Conservation (phyloP, 805 yeast genomes). For the Candida wancherniae region DNA sequence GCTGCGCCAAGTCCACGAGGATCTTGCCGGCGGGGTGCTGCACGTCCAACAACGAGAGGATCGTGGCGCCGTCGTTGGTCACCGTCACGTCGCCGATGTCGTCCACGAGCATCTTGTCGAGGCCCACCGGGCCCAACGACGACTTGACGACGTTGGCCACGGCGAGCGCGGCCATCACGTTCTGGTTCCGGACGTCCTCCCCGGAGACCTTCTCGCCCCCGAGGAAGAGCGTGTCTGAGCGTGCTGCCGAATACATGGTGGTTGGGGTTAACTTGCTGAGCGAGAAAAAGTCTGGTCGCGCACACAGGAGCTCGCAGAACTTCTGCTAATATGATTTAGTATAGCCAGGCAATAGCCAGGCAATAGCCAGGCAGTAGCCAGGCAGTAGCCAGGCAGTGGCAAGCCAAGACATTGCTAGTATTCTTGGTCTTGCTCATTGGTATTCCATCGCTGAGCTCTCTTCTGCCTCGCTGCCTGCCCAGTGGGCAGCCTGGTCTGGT, state of each 20-base stretch:
- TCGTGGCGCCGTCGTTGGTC: conserved; percentile 98
- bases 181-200: conserved; percentile 93
- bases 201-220: conserved; percentile 97
- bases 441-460: too few relatives aligned
- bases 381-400: too few relatives aligned
- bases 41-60: conserved; percentile 82
- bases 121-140: conserved; percentile 95
- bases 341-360: too few relatives aligned
- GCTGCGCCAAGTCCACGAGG: conserved; percentile 94
- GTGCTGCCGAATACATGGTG: conserved; percentile 65
- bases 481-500: too few relatives aligned
- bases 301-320: too few relatives aligned
- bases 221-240: conserved; percentile 89
- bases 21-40: conserved; percentile 99
- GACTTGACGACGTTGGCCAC: conserved; percentile 84
- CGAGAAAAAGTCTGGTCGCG: too few relatives aligned
- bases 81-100: conserved; percentile 99
- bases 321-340: too few relatives aligned
- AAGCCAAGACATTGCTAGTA: too few relatives aligned
- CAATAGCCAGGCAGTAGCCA: too few relatives aligned
- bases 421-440: too few relatives aligned
- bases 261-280: too few relatives aligned
- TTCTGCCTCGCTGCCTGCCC: too few relatives aligned
- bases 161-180: conserved; percentile 87
- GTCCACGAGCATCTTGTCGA: conserved; percentile 97